Base-by-base conservation (phyloP, 345 rosid genomes). In the Heritiera littoralis region DNA sequence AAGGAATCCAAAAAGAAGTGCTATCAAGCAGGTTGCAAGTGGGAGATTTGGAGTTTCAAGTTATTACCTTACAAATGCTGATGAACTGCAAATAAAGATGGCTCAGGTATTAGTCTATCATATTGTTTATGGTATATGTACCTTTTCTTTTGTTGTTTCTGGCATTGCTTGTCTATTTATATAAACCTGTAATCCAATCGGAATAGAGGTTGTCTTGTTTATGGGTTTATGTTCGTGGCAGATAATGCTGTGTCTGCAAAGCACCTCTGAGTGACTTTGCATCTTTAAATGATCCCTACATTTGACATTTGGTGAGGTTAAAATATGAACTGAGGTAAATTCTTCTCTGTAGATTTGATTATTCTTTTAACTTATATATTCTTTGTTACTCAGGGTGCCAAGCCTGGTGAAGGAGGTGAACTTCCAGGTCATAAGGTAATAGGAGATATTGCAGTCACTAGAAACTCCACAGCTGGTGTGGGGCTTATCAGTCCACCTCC, bases 391-490 rank as follows among this genome's bases (percentile, higher is more conserved):
- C 86, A 97, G 99, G 99, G 99, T 61, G 99, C 99, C 66, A 97
- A 97, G 86, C 99, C 99, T 65, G 99, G 99, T 78, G 99, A 97
- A 92, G 99, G 99, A 76, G 99, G 99, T 67, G 99, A 97, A 82
- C 98, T 97, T 83, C 99, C 99, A 45, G 99, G 99, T 75, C 98
- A 97, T 87, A 97, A 97, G 87, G 99, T 97, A 66, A 92, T 94
- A 51, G 99, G 98, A 76, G 99, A 97, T 83, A 97, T 97, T 76
- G 99, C 99, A 75, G 88, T 93, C 61, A 97, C 99, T 48, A 87
- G 99, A 83, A 90, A 97, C 64, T 97, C 99, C 69, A 97, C 98
- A 5, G 98, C 98, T 35, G 99, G 99, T 56, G 99, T 97, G 77
- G 99, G 99, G 43, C 97, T 97, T 66, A 97, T 97, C 51, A 97